Percentiles rank a stretch among this genome's conserved stretches.
These are phyloP conservation scores for Pyricularia sp. DNA, from an alignment of 2,329 filamentous ascomycete genomes.

Conservation along the genomic window DNA sequence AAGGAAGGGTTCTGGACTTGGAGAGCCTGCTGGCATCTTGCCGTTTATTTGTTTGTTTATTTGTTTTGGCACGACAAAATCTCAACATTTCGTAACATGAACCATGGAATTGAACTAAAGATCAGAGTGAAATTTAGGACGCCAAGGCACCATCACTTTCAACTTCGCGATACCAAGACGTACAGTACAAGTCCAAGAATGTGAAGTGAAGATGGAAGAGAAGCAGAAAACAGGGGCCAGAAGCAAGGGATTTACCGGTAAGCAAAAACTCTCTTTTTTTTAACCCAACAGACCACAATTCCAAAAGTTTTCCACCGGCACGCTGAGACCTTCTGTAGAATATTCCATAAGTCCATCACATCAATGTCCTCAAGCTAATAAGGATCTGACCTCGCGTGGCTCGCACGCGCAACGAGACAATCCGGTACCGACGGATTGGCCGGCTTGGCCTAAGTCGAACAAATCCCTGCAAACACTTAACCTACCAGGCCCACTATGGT, in stretches of 20 bases:
- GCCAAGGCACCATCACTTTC: no score
- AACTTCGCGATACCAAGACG: no score
- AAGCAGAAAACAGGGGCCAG: not conserved
- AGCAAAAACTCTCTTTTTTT: not conserved
- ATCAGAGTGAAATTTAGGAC: no score
- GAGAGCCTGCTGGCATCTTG: not conserved
- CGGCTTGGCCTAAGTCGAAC: not conserved
- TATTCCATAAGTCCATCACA: not conserved
- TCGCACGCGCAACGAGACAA: not conserved
- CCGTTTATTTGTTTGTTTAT: not conserved
- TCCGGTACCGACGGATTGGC: not conserved
- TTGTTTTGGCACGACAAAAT: not conserved
- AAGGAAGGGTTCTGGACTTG: not conserved
- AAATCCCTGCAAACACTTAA: not conserved
- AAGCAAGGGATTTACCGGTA: not conserved
- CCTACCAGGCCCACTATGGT: not conserved
- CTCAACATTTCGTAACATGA: no score
- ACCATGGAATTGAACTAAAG: no score
- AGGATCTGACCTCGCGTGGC: not conserved
- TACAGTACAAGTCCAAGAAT: no score
- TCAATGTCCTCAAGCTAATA: not conserved
- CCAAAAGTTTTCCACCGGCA: not conserved
- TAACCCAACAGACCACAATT: not conserved
- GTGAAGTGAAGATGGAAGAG: no score
- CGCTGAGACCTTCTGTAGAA: not conserved